Conservation (phyloP, 2,329 filamentous ascomycete species). For the Trichoderma sp. region DNA sequence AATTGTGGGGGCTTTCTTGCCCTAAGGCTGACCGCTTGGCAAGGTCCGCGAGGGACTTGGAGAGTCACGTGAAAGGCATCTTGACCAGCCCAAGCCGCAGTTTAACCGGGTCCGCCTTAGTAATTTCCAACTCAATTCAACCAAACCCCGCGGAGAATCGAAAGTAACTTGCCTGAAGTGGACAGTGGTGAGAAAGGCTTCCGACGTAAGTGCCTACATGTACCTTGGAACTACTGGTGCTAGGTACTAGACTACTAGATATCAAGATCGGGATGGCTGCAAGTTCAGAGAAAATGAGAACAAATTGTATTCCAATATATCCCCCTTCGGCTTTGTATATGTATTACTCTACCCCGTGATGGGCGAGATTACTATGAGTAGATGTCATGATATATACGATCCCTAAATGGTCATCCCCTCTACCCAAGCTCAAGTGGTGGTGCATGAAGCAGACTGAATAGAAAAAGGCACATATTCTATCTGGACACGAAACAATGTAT, state of each 20-base stretch:
- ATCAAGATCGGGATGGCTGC: too few relatives aligned
- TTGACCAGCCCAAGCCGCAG: background rate
- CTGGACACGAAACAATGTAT: background rate
- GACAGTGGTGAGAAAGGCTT: background rate
- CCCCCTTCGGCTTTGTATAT: background rate
- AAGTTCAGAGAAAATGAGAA: too few relatives aligned
- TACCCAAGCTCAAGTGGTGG: constrained; percentile 5
- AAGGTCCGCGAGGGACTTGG: background rate
- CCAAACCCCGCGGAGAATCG: too few relatives aligned
- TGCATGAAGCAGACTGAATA: background rate
- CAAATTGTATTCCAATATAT: background rate
- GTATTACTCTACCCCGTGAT: constrained; percentile 16
- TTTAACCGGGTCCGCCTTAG: background rate
- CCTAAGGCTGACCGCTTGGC: constrained; percentile 35
- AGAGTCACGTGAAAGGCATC: constrained; percentile 5
- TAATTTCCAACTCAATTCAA: too few relatives aligned
- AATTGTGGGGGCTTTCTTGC: constrained; percentile 41
- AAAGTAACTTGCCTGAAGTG: too few relatives aligned
- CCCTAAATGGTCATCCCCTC: constrained; percentile 3
- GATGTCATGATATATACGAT: too few relatives aligned
- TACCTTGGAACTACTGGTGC: too few relatives aligned
- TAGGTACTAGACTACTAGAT: too few relatives aligned
- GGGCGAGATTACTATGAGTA: constrained; percentile 14
- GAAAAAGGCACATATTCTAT: background rate
- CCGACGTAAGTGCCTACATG: too few relatives aligned